Conservation (phyloP, 1,284 basidiomycete species). For the Somion occarium region DNA sequence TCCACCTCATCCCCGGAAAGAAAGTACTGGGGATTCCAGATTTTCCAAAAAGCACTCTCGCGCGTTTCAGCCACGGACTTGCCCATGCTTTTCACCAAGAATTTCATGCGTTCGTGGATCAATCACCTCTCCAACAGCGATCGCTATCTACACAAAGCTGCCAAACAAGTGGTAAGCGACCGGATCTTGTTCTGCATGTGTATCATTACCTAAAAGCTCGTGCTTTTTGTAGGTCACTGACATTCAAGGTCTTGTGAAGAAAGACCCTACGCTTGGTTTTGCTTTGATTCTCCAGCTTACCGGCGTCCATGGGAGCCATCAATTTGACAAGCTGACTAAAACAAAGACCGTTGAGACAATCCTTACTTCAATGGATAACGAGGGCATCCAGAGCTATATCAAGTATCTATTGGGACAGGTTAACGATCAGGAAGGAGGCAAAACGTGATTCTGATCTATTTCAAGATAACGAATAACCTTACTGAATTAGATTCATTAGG, state of each 20-base stretch:
- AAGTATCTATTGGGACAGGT: constrained; percentile 64
- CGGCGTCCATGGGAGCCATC: constrained; percentile 79
- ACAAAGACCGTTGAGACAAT: constrained; percentile 92
- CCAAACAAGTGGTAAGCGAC: constrained; percentile 66
- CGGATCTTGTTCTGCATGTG: neutral
- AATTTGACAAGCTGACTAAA: constrained; percentile 90
- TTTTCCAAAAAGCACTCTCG: constrained; percentile 80
- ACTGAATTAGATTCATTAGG: constrained; percentile 29
- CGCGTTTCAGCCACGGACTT: constrained; percentile 64
- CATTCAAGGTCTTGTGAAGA: constrained; percentile 72
- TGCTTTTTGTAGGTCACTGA: constrained; percentile 57
- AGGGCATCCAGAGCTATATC: constrained; percentile 80
- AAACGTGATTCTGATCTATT: constrained; percentile 32
- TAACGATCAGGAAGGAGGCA: constrained; percentile 40
- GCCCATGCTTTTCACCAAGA: constrained; percentile 89
- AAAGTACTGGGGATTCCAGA: constrained; percentile 95
- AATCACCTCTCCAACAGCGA: constrained; percentile 90
- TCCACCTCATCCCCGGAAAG: constrained; percentile 81
- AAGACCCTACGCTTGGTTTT: constrained; percentile 80
- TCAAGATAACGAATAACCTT: constrained; percentile 4
- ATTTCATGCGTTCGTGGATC: constrained; percentile 96
- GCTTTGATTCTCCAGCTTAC: constrained; percentile 84
- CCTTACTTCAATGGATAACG: constrained; percentile 68
- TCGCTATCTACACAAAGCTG: constrained; percentile 86
- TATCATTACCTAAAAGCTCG: neutral